These are phyloP conservation scores for Turnera subulata DNA, from an alignment of 345 rosid species.

Conservation along the genomic window DNA sequence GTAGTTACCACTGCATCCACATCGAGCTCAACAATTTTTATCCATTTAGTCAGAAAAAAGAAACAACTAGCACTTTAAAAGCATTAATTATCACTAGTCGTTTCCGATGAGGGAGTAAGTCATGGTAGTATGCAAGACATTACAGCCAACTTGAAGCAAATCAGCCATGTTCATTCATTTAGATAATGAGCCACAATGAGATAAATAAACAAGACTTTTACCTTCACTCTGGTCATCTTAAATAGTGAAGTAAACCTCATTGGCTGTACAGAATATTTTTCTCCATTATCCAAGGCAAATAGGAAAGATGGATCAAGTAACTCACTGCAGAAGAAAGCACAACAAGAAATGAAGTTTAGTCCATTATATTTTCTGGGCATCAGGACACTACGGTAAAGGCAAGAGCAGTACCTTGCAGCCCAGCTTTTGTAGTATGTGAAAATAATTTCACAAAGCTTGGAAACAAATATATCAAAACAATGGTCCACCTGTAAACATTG, in stretches of 20 bases:
- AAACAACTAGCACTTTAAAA: background rate
- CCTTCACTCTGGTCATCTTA: slow-evolving; percentile 96
- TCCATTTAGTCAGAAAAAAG: background rate
- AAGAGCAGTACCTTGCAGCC: slow-evolving; percentile 75
- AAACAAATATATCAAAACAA: slow-evolving; percentile 91
- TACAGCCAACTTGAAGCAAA: background rate
- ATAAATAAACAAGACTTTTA: slow-evolving; percentile 11
- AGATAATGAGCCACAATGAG: background rate
- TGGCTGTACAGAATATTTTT: slow-evolving; percentile 79
- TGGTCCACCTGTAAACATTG: slow-evolving; percentile 74
- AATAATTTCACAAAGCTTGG: slow-evolving; percentile 73
- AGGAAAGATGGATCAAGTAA: slow-evolving; percentile 97
- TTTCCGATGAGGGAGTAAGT: background rate
- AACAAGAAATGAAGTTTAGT: slow-evolving; percentile 20
- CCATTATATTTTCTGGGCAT: slow-evolving; percentile 12
- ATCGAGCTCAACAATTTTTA: too few relatives aligned
- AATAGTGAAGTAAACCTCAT: slow-evolving; percentile 80
- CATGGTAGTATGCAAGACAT: background rate
- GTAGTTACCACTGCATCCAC: too few relatives aligned
- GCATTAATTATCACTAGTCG: background rate
- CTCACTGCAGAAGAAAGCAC: slow-evolving; percentile 49
- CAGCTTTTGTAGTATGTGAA: slow-evolving; percentile 97
- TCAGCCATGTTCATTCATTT: too few relatives aligned
- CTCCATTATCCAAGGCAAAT: slow-evolving; percentile 90
- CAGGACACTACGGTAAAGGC: slow-evolving; percentile 3